Conservation (phyloP, 768 basidiomycete species). For the Pisolithus microcarpus region DNA sequence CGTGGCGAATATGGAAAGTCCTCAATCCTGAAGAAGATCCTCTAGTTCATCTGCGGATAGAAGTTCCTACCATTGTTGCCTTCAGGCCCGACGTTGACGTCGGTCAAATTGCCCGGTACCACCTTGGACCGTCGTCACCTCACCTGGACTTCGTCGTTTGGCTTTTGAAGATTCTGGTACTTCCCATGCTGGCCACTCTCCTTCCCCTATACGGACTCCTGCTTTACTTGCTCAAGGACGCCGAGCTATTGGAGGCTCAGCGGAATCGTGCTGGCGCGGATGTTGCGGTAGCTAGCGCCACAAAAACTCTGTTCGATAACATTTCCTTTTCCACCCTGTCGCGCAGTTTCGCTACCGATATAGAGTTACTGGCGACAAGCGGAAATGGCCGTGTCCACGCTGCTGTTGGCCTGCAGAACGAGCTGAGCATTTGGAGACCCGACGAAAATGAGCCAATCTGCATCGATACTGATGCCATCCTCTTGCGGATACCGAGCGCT, state of each 20-base stretch:
- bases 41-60: conserved; percentile 71
- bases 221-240: conserved; percentile 82
- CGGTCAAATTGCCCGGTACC: conserved; percentile 20
- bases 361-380: conserved; percentile 73
- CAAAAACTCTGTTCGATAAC: conserved; percentile 32
- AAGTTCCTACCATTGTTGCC: conserved; percentile 71
- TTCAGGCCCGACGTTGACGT: conserved; percentile 40
- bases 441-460: conserved; percentile 34
- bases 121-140: conserved; percentile 39
- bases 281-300: conserved; percentile 19
- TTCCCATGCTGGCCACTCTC: conserved; percentile 80
- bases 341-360: conserved; percentile 75
- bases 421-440: conserved; percentile 63
- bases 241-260: conserved; percentile 85
- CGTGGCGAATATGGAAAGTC: conserved; percentile 67
- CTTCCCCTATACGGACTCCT: conserved; percentile 67
- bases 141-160: conserved; percentile 58
- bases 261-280: conserved; percentile 50
- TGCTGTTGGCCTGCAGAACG: conserved; percentile 72
- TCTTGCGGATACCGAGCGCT: conserved; percentile 44
- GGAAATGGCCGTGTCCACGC: conserved; percentile 57
- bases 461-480: conserved; percentile 46
- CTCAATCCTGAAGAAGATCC: conserved; percentile 63
- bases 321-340: conserved; percentile 64
- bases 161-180: conserved; percentile 72